Evolutionary conservation across 495 filamentous ascomycete species (phyloP).

Genomic region (Ramalina peruviana): DNA sequence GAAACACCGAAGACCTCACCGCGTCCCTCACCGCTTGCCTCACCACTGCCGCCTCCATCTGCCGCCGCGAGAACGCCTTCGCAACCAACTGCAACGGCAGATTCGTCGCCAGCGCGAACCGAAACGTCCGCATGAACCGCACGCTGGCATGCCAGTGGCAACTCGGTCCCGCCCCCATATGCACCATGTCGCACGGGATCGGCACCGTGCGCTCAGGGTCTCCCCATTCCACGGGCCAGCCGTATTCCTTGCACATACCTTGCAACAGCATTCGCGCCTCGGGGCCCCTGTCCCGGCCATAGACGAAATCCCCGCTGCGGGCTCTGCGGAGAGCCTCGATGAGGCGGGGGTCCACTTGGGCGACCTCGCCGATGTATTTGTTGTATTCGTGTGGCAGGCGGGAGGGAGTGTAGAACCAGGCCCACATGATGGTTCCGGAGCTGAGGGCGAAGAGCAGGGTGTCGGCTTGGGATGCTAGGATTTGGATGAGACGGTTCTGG

Average conservation of each 20-base stretch:
- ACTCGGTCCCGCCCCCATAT: conserved; percentile 61
- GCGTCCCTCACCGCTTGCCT: conserved; percentile 44
- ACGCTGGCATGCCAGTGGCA: conserved; percentile 68
- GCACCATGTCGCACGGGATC: conserved; percentile 79
- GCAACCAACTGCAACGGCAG: conserved; percentile 62
- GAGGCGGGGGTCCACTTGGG: conserved; percentile 66
- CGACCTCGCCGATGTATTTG: conserved; percentile 72
- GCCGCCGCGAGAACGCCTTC: conserved; percentile 31
- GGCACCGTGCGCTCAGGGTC: conserved; percentile 61
- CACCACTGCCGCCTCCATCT: conserved; percentile 30
- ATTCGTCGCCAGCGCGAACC: conserved; percentile 65
- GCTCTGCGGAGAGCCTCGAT: conserved; percentile 59
- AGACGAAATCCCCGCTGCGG: conserved; percentile 48
- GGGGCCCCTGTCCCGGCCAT: conserved; percentile 60
- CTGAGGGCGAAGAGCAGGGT: conserved; percentile 64
- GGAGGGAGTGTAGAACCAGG: conserved; percentile 66
- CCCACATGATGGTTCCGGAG: conserved; percentile 77
- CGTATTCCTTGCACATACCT: conserved; percentile 62
- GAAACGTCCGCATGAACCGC: conserved; percentile 59
- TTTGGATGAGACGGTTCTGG: conserved; percentile 36
- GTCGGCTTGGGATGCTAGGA: conserved; percentile 43
- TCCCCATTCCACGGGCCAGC: conserved; percentile 56
- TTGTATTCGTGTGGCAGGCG: conserved; percentile 63
- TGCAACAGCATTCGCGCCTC: conserved; percentile 50
- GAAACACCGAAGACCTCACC: conserved; percentile 63